Evolutionary conservation across 1,284 basidiomycete species (phyloP), one percentile per base, ranked within the genome.

Genomic region (Cutaneotrichosporon cutaneum): DNA sequence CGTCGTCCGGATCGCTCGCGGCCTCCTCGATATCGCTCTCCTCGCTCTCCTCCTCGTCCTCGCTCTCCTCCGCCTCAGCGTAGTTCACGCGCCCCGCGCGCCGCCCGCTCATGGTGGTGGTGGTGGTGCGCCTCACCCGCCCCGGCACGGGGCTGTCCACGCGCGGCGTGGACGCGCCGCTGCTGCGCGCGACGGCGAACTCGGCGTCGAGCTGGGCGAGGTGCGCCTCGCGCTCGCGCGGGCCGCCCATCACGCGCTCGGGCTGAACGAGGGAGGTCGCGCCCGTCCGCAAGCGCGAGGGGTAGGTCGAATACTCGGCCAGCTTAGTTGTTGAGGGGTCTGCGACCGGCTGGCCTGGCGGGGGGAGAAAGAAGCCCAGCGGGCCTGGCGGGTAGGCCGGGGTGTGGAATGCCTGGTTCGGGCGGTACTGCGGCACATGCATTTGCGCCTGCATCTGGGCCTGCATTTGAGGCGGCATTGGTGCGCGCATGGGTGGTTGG

Each of bases 221-320:
- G 56, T 77, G 72, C 11, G 63, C 68, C 55, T 76, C 72, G 39
- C 77, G 63, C 68, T 73, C 81, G 62, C 66, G 88, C 65, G 76
- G 72, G 14, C 77, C 76, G 44, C 78, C 76, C 26, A 75, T 72
- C 57, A 77, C 69, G 26, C 73, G 74, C 68, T 93, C 86, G n/a
- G 94, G 94, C 74, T 99, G 95, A 78, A 98, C 85, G 64, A 99
- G 85, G 3, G 91, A 86, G 1, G 92, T 90, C 7, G 89, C 85
- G 27, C 95, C 95, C 0, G 94, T 94, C n/a, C 90, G 87, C 59
- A 98, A 82, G n/a, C 94, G 86, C 6, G 94, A 90, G 0, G 93
- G 83, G 77, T 96, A 98, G 1, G 92, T 90, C 1, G 91, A 89
- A 66, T 87, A 85, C 22, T 87, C 79, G 0, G 90, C 93, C 76